Conservation (phyloP, 176 grass and related monocot species). For the Oryza meridionalis region DNA sequence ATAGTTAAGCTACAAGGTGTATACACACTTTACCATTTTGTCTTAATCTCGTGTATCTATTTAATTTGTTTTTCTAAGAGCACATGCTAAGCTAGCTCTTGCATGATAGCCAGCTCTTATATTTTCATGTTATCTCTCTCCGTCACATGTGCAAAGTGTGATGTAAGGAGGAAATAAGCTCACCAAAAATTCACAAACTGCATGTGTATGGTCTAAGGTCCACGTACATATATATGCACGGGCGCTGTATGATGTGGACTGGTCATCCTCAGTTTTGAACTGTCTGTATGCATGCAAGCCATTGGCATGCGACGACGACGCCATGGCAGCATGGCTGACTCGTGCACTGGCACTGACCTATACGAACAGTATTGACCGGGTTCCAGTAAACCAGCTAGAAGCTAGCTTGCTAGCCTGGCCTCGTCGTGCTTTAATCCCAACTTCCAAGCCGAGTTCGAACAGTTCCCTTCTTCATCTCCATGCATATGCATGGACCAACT, state of each 20-base stretch:
- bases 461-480: not conserved
- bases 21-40: not conserved
- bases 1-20: too few relatives aligned
- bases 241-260: conserved; percentile 19
- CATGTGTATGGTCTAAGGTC: not conserved
- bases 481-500: not conserved
- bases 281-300: conserved; percentile 24
- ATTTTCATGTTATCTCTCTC: too few relatives aligned
- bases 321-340: not conserved
- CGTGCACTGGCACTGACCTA: conserved; percentile 14
- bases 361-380: conserved; percentile 36
- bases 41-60: not conserved
- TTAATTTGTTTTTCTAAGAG: too few relatives aligned
- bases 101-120: too few relatives aligned
- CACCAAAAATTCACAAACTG: too few relatives aligned
- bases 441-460: conserved; percentile 7
- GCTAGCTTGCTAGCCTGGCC: not conserved
- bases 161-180: not conserved
- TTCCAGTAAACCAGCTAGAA: not conserved
- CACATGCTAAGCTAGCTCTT: too few relatives aligned
- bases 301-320: not conserved
- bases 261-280: not conserved
- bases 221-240: not conserved
- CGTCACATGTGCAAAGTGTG: not conserved
- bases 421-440: not conserved